Conservation (phyloP, 2,329 filamentous ascomycete genomes). For the Ambrosiella cleistominuta region DNA sequence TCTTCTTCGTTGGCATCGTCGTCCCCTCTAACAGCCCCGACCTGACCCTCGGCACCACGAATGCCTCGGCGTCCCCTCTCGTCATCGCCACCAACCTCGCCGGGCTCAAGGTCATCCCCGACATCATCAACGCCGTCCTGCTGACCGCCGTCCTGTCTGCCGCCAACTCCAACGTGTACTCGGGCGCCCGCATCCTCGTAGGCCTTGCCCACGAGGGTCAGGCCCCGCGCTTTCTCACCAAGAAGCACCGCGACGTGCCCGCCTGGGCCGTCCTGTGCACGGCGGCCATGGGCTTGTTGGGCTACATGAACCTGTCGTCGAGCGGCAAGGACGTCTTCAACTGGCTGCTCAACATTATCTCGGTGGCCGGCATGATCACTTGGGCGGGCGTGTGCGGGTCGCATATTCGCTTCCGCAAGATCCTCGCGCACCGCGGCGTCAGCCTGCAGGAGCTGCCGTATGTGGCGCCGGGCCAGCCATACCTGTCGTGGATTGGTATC, state of each 20-base stretch:
- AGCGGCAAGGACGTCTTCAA: conserved; percentile 44
- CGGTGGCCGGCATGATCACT: conserved; percentile 50
- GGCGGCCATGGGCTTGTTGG: conserved; percentile 42
- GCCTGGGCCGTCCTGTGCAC: conserved; percentile 37
- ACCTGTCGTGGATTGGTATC: conserved; percentile 45
- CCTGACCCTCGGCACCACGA: conserved; percentile 32
- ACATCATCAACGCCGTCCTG: conserved; percentile 62
- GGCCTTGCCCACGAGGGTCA: conserved; percentile 47
- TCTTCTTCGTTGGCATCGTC: conserved; percentile 56
- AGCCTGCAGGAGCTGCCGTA: conserved; percentile 42
- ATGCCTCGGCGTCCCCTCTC: conserved; percentile 49
- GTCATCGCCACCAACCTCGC: conserved; percentile 43
- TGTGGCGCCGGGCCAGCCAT: conserved; percentile 44
- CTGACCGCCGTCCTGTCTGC: conserved; percentile 64
- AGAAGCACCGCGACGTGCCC: conserved; percentile 43
- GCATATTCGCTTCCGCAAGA: conserved; percentile 49
- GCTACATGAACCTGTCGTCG: conserved; percentile 47
- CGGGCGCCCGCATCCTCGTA: conserved; percentile 49
- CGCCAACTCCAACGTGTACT: conserved; percentile 62
- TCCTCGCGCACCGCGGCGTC: conserved; percentile 37
- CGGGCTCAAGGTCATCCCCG: conserved; percentile 44
- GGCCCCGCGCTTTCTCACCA: conserved; percentile 40
- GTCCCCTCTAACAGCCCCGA: conserved; percentile 43
- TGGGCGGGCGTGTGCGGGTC: conserved; percentile 50
- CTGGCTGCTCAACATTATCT: conserved; percentile 56